Percentiles rank a stretch among this genome's conserved stretches.
Conservation (phyloP, 2,329 filamentous ascomycete genomes). For the Pochonia chlamydosporia region DNA sequence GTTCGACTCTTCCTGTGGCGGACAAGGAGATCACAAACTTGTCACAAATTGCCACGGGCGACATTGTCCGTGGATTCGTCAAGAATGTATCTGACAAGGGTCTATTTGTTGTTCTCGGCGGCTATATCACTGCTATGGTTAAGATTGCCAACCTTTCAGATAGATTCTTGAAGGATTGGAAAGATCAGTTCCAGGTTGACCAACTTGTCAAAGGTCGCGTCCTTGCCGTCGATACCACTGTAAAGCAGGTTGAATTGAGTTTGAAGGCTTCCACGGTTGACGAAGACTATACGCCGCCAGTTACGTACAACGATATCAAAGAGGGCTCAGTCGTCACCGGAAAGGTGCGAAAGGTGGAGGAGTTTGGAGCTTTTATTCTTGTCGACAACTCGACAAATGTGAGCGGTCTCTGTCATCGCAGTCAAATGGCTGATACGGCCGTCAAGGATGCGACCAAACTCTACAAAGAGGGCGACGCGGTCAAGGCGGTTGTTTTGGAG, state of each 20-base stretch:
- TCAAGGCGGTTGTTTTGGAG: slow-evolving; percentile 84
- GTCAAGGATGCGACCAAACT: slow-evolving; percentile 83
- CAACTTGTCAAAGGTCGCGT: slow-evolving; percentile 89
- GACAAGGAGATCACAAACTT: slow-evolving; percentile 72
- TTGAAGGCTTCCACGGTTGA: slow-evolving; percentile 82
- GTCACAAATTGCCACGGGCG: slow-evolving; percentile 67
- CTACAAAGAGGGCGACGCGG: slow-evolving; percentile 84
- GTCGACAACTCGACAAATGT: slow-evolving; percentile 83
- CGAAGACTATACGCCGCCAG: slow-evolving; percentile 66
- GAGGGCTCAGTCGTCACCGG: slow-evolving; percentile 79
- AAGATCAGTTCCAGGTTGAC: slow-evolving; percentile 77
- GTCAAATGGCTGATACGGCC: slow-evolving; percentile 79
- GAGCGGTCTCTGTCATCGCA: slow-evolving; percentile 88
- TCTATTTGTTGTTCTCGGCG: slow-evolving; percentile 78
- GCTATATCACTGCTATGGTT: slow-evolving; percentile 74
- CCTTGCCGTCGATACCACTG: slow-evolving; percentile 60
- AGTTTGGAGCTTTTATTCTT: slow-evolving; percentile 91
- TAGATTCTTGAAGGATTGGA: slow-evolving; percentile 91
- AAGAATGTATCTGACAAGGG: slow-evolving; percentile 87
- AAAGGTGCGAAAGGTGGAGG: slow-evolving; percentile 87
- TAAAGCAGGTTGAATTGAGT: slow-evolving; percentile 75
- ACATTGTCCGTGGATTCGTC: slow-evolving; percentile 84
- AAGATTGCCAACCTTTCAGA: slow-evolving; percentile 87
- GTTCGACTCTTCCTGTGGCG: slow-evolving; percentile 72
- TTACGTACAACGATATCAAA: slow-evolving; percentile 72